Percentiles rank a stretch among this genome's conserved stretches.
Conservation (phyloP, 441 rosid species). For the Isatis lusitanica region DNA sequence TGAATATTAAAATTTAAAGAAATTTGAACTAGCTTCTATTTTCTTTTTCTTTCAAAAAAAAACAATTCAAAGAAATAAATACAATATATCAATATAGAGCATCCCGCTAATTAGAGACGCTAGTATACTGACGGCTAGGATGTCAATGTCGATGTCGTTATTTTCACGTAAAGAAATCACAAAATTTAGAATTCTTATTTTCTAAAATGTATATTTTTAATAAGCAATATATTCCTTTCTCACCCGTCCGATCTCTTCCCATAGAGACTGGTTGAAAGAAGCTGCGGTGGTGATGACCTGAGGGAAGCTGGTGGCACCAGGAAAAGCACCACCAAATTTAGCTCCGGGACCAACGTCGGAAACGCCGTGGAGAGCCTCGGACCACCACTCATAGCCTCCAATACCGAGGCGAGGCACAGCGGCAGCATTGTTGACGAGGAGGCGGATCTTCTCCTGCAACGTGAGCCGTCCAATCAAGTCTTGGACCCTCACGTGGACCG, state of each 20-base stretch:
- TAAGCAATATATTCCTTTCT: neutral
- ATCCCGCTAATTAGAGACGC: conserved; percentile 4
- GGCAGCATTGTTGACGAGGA: conserved; percentile 68
- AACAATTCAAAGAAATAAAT: neutral
- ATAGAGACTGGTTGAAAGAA: conserved; percentile 67
- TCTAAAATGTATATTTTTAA: neutral
- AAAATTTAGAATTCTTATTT: neutral
- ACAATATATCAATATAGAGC: neutral
- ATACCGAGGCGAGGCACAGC: conserved; percentile 72
- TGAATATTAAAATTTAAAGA: neutral
- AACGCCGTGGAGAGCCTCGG: conserved; percentile 78
- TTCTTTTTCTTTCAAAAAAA: too few species aligned
- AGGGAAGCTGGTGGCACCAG: conserved; percentile 78
- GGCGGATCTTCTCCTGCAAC: conserved; percentile 60
- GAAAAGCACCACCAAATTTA: conserved; percentile 67
- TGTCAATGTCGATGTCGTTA: conserved; percentile 13
- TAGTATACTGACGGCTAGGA: conserved; percentile 16
- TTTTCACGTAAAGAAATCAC: conserved; percentile 12
- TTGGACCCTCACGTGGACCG: conserved; percentile 61
- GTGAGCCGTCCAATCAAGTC: conserved; percentile 68
- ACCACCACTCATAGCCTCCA: conserved; percentile 84
- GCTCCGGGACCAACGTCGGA: conserved; percentile 65
- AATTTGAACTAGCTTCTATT: too few species aligned
- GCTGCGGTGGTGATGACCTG: conserved; percentile 82
- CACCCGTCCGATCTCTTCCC: conserved; percentile 78